Evolutionary conservation across 208 protist genomes (phyloP), one percentile per base, ranked within the genome.

Genomic region (Leishmania gerbilli): DNA sequence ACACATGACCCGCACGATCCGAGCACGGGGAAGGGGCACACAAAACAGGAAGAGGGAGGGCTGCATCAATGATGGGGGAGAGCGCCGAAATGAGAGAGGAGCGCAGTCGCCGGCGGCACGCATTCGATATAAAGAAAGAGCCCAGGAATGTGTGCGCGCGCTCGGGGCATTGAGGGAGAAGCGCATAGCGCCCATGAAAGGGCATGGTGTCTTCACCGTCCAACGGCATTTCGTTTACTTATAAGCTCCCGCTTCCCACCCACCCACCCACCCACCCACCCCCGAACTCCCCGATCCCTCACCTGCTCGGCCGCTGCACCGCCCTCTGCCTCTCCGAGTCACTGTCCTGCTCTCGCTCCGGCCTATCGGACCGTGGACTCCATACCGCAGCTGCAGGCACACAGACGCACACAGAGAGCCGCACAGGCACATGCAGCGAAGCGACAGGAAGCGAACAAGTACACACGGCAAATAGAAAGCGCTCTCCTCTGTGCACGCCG

Each of bases 81-180:
- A 21, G 42, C 42, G 42, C 6, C 9, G 5, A 6, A 1, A 31
- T 74, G 47, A 19, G 3, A 11, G 71, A 21, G n/a, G 71, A n/a
- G 47, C 2, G 42, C 27, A 74, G 3, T 53, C 45, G 24, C 24
- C 31, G 71, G 27, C 47, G 58, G 37, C 37, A 40, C 79, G 42
- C 45, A 81, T 71, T 75, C 79, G 42, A 74, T 77, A 84, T 71
- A 76, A 78, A 79, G 34, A 76, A 78, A 53, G 45, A 84, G 76
- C 81, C 76, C 80, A 84, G n/a, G 80, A 84, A 84, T 76, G 80
- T 47, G 49, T 75, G 49, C 49, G 51, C 49, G 19, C 31, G 31
- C 37, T 45, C 19, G 34, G 37, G 21, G 34, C 0, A 42, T 24
- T 9, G 65, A 24, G 40, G 65, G 6, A 27, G 31, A 71, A 49